phyloP scores from a whole-genome alignment of 2,329 filamentous ascomycete genomes.

The Neofusicoccum parvum region DNA sequence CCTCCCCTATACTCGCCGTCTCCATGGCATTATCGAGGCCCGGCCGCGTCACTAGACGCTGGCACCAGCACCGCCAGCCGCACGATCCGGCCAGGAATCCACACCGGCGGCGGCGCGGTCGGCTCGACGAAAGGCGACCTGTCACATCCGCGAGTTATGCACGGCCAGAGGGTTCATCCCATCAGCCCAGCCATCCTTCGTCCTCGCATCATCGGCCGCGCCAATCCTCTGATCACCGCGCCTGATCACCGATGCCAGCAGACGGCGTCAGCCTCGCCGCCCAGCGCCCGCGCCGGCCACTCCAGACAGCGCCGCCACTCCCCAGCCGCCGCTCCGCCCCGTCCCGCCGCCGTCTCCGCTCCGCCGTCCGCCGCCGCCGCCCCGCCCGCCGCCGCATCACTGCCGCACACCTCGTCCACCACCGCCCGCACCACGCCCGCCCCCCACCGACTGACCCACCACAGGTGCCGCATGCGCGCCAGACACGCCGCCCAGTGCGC shows the following conservation, averaged over 20 bases:
- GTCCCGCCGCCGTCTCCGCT: neutral
- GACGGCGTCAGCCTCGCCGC: neutral
- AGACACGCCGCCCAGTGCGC: slow-evolving; percentile 2
- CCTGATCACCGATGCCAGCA: neutral
- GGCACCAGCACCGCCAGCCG: neutral
- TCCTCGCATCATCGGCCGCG: neutral
- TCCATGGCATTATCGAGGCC: neutral
- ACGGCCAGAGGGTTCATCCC: neutral
- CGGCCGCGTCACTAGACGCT: slow-evolving; percentile 6
- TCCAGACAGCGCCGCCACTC: neutral
- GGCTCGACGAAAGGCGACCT: neutral
- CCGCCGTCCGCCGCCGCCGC: neutral
- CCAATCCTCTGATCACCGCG: neutral
- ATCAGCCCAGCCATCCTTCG: neutral
- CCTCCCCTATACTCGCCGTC: neutral
- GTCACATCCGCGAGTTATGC: slow-evolving; percentile 9
- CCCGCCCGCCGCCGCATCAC: neutral
- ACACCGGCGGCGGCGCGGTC: slow-evolving; percentile 1
- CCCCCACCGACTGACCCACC: neutral
- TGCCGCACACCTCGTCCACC: neutral
- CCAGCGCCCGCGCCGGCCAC: neutral
- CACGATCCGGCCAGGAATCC: slow-evolving; percentile 1
- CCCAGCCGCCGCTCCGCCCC: neutral
- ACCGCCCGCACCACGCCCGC: neutral
- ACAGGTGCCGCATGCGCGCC: neutral